phyloP scores from a whole-genome alignment of 345 rosid genomes.

The Barbarea vulgaris region DNA sequence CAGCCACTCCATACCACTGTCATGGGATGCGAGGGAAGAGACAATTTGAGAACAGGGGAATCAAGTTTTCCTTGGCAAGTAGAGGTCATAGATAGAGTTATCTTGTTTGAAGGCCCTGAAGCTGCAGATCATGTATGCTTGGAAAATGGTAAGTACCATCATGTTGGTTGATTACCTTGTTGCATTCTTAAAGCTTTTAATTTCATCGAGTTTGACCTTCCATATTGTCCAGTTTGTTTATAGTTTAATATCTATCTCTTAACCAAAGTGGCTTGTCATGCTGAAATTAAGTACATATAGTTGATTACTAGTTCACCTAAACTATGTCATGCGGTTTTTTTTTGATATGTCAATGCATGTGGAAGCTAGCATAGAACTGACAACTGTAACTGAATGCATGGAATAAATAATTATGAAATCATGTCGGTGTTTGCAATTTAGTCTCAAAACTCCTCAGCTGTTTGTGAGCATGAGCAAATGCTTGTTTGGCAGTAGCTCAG shows the following conservation, averaged over 20 bases:
- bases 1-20: slow-evolving; percentile 44
- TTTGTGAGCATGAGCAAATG: slow-evolving; percentile 24
- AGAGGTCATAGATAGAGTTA: slow-evolving; percentile 85
- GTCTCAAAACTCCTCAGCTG: slow-evolving; percentile 1
- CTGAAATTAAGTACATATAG: slow-evolving; percentile 1
- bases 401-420: neutral
- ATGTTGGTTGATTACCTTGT: slow-evolving; percentile 16
- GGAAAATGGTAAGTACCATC: slow-evolving; percentile 75
- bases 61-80: slow-evolving; percentile 67
- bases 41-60: slow-evolving; percentile 40
- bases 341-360: slow-evolving; percentile 19
- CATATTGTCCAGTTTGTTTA: slow-evolving; percentile 17
- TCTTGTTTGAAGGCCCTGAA: slow-evolving; percentile 85
- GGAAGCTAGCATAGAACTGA: slow-evolving; percentile 17
- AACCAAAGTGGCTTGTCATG: slow-evolving; percentile 19
- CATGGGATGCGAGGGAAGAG: slow-evolving; percentile 35
- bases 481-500: slow-evolving; percentile 16
- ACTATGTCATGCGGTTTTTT: slow-evolving; percentile 12
- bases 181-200: slow-evolving; percentile 10
- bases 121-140: slow-evolving; percentile 77
- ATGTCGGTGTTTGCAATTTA: slow-evolving; percentile 8
- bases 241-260: slow-evolving; percentile 17
- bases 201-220: neutral
- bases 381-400: slow-evolving; percentile 18
- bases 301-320: slow-evolving; percentile 21